Evolutionary conservation across 2,329 filamentous ascomycete species (phyloP), one percentile per base, ranked within the genome.

Genomic region (Aspergillus proliferans): DNA sequence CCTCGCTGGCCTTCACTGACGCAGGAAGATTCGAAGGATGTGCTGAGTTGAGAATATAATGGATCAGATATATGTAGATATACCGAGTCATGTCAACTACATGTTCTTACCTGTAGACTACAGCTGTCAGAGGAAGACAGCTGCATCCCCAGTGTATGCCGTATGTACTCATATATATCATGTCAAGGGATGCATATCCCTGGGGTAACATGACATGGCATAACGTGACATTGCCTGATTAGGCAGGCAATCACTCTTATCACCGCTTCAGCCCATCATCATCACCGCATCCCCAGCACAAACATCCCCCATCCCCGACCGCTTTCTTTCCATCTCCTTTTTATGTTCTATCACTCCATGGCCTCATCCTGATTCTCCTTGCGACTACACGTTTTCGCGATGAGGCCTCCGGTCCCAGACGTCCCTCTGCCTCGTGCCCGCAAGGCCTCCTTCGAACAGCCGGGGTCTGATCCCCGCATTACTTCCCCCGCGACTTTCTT

Each of bases 401-500:
- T 73, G 71, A 65, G 69, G 50, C 67, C 66, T 33, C 58, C 63
- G 28, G 62, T 64, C 43, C 60, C 67, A 18, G 64, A 74, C 52
- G 50, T 66, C 47, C 47, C 56, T 50, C 46, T 51, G 49, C 56
- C 64, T 52, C 63, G 56, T 51, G 61, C 60, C 58, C 69, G 62
- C 56, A 74, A 71, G 57, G 53, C 58, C 45, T 66, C 63, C 51
- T 58, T 61, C 44, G 64, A 62, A 47, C 61, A 61, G 53, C 63
- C 66, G 49, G 64, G 61, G 57, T 61, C 60, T 48, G 68, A 73
- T 49, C 63, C 65, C 59, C 64, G 64, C 56, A 63, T 59, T 57
- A 58, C 63, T 49, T 69, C 69, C 52, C 79, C 79, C 39, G 78
- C 78, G 45, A 78, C 78, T 46, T 84, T 83, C 72, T 83, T 84